Evolutionary conservation across 768 basidiomycete species (phyloP), one percentile per base, ranked within the genome.

Genomic region (Tulasnella sp.): DNA sequence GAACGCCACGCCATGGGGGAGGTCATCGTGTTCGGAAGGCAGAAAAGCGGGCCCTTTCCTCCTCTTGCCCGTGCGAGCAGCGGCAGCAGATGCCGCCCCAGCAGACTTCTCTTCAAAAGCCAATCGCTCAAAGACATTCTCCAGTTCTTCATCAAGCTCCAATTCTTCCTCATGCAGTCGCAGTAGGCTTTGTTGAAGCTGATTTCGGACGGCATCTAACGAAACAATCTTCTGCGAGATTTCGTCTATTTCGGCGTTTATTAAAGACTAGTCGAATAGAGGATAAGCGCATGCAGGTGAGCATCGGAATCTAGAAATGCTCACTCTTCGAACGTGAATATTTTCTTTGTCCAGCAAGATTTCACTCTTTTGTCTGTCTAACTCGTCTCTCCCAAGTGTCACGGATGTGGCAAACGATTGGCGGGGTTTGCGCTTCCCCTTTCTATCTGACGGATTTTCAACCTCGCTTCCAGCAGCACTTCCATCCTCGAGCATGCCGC

Each of bases 21-120:
- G 87, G 75, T 98, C 95, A 81, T 96, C 95, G 81, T 99, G 98
- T 83, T 99, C 98, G 23, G 96, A 98, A 5, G 98, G 98, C 70
- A 99, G 84, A 86, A 99, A 99, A 23, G 94, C 94, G 0, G 97
- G 96, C 2, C 97, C 96, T 92, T 77, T 77, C 77, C 77, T 67
- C 67, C 77, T 37, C 55, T 57, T 40, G 10, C 77, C 80, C 26
- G 83, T 77, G 55, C 83, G 84, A 40, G 83, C 80, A 80, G 79
- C 72, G 26, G 81, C 26, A 80, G 79, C 71, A 82, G 79, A n/a
- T 80, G 82, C 46, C 83, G 83, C 78, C 82, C 39, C 83, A 67
- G 82, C 81, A 5, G 83, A 79, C 44, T 86, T 83, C 79, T 90
- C 87, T 81, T 95, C 93, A 75, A 92, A 90, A 75, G 90, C 89